phyloP scores from a whole-genome alignment of 2,329 filamentous ascomycete genomes.

The Triangularia setosa region DNA sequence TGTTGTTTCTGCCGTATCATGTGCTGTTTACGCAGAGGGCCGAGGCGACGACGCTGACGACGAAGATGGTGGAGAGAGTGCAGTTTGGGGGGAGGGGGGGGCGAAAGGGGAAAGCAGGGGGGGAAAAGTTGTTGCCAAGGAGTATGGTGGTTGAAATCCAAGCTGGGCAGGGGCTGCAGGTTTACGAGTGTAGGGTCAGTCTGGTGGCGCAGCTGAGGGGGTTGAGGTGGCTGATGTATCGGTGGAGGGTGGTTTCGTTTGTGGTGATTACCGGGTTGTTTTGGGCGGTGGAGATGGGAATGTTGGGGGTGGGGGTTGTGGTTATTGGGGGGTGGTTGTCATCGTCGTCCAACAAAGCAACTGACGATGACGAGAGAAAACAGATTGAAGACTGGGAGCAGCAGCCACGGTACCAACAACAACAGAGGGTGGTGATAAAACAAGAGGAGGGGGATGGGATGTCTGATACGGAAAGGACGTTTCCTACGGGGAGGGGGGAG shows the following conservation, averaged over 20 bases:
- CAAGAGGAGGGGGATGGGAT: slow-evolving; percentile 22
- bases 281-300: slow-evolving; percentile 71
- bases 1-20: slow-evolving; percentile 65
- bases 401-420: slow-evolving; percentile 14
- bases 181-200: slow-evolving; percentile 66
- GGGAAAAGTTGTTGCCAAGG: slow-evolving; percentile 41
- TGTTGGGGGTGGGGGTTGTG: slow-evolving; percentile 63
- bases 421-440: slow-evolving; percentile 20
- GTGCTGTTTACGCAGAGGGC: slow-evolving; percentile 58
- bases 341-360: neutral
- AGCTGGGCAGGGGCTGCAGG: slow-evolving; percentile 65
- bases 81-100: slow-evolving; percentile 48
- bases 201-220: slow-evolving; percentile 75
- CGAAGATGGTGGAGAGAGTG: slow-evolving; percentile 71
- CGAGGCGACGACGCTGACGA: slow-evolving; percentile 59
- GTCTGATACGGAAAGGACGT: slow-evolving; percentile 43
- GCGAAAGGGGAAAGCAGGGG: slow-evolving; percentile 53
- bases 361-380: slow-evolving; percentile 4
- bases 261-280: slow-evolving; percentile 66
- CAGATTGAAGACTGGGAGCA: neutral
- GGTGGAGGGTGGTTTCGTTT: slow-evolving; percentile 69
- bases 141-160: slow-evolving; percentile 62
- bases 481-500: slow-evolving; percentile 41
- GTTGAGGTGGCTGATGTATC: slow-evolving; percentile 81
- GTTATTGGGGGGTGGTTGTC: slow-evolving; percentile 40